Percentiles rank a stretch among this genome's conserved stretches.
Evolutionary conservation across 805 yeast genomes (phyloP).

Genomic region (Candida pseudoglaebosa): DNA sequence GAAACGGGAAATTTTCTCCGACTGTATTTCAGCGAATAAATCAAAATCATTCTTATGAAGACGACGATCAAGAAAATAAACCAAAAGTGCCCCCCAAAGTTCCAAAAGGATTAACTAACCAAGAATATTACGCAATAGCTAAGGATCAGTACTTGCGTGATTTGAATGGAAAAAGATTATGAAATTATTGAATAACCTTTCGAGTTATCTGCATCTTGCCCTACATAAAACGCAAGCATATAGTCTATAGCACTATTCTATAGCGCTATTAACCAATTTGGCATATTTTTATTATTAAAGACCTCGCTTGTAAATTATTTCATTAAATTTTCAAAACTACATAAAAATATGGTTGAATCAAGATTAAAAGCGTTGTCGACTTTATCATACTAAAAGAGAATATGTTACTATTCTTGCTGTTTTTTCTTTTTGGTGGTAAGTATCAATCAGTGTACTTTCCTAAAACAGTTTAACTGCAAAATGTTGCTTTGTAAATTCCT

Average conservation of each 20-base stretch:
- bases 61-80: slow-evolving; percentile 24
- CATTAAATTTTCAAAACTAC: too few species aligned
- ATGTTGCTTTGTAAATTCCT: too few species aligned
- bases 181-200: not conserved
- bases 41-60: slow-evolving; percentile 5
- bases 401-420: too few species aligned
- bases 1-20: slow-evolving; percentile 39
- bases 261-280: slow-evolving; percentile 1
- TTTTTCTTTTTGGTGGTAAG: too few species aligned
- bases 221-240: slow-evolving; percentile 1
- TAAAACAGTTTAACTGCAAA: too few species aligned
- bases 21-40: slow-evolving; percentile 30
- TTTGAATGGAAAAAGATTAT: slow-evolving; percentile 31
- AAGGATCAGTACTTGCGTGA: slow-evolving; percentile 37
- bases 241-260: slow-evolving; percentile 1
- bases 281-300: not conserved
- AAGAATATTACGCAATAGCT: slow-evolving; percentile 40
- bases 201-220: not conserved
- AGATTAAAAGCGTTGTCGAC: too few species aligned
- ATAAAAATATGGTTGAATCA: too few species aligned
- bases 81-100: slow-evolving; percentile 44
- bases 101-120: slow-evolving; percentile 38
- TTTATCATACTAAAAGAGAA: too few species aligned
- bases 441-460: too few species aligned
- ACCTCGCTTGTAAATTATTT: slow-evolving; percentile 1